These are phyloP conservation scores for Notholithocarpus densiflorus DNA, from an alignment of 306 rosid genomes.

Conservation along the genomic window DNA sequence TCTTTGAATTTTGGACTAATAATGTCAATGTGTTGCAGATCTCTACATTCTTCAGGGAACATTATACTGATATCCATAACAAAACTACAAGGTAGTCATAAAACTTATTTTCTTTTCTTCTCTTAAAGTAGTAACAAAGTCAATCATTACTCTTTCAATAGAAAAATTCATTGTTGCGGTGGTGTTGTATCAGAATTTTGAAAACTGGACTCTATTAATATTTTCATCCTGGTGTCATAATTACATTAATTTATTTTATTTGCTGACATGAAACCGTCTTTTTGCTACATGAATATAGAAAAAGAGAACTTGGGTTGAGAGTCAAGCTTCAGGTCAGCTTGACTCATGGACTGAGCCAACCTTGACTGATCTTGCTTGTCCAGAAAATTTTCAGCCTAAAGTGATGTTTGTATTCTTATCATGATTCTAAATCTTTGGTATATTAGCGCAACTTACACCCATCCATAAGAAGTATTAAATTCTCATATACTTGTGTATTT, in stretches of 20 bases:
- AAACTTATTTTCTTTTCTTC: constrained; percentile 10
- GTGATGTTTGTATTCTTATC: neutral
- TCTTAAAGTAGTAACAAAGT: neutral
- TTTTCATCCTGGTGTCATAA: neutral
- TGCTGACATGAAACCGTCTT: neutral
- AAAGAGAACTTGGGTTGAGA: neutral
- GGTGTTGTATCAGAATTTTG: neutral
- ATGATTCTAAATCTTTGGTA: neutral
- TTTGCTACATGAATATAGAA: neutral
- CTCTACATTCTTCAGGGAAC: constrained; percentile 30
- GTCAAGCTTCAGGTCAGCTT: neutral
- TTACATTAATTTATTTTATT: neutral
- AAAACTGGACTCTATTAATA: neutral
- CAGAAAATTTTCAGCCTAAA: neutral
- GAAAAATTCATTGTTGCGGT: neutral
- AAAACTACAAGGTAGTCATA: constrained; percentile 12
- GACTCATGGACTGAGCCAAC: neutral
- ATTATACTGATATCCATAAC: constrained; percentile 23
- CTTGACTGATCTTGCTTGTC: neutral
- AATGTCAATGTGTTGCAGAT: constrained; percentile 36
- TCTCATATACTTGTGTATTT: neutral
- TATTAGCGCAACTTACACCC: neutral
- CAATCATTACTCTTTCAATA: constrained; percentile 3
- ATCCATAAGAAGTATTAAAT: neutral
- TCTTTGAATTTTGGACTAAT: constrained; percentile 1